phyloP scores from a whole-genome alignment of 2,329 filamentous ascomycete species.

The Gyromitra esculenta region DNA sequence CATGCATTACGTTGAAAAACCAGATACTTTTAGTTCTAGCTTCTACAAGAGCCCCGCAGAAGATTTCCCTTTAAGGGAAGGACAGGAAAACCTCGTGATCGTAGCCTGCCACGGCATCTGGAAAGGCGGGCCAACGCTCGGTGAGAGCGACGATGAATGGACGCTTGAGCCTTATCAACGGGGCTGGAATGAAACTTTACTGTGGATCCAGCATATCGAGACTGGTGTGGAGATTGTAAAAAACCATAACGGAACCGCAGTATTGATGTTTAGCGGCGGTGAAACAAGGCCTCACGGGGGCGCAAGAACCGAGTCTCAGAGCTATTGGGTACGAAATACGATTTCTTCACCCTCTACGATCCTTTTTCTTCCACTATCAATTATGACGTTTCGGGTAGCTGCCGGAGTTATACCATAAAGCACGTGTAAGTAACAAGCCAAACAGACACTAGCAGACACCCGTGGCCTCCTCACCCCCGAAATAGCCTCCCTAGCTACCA shows the following conservation, averaged over 20 bases:
- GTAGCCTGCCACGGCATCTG: constrained; percentile 57
- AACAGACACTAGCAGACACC: constrained; percentile 45
- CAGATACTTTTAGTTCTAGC: neutral
- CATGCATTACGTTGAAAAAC: neutral
- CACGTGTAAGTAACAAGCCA: neutral
- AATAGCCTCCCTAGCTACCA: constrained; percentile 40
- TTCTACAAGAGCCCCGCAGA: neutral
- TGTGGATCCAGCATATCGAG: constrained; percentile 79
- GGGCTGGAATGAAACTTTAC: constrained; percentile 82
- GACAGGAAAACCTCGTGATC: constrained; percentile 50
- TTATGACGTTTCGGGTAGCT: neutral
- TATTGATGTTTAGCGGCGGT: constrained; percentile 78
- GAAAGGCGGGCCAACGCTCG: constrained; percentile 54
- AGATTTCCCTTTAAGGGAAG: constrained; percentile 2
- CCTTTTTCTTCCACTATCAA: neutral
- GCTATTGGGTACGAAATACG: constrained; percentile 66
- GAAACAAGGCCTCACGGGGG: constrained; percentile 69
- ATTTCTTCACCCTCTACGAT: neutral
- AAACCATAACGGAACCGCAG: constrained; percentile 63
- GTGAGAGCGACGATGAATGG: constrained; percentile 55
- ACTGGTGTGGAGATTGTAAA: constrained; percentile 68
- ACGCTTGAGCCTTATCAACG: constrained; percentile 64
- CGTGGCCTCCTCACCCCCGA: constrained; percentile 19
- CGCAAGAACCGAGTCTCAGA: constrained; percentile 69
- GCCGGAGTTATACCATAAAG: no score